phyloP scores from a whole-genome alignment of 345 rosid genomes.

The Isatis tinctoria region DNA sequence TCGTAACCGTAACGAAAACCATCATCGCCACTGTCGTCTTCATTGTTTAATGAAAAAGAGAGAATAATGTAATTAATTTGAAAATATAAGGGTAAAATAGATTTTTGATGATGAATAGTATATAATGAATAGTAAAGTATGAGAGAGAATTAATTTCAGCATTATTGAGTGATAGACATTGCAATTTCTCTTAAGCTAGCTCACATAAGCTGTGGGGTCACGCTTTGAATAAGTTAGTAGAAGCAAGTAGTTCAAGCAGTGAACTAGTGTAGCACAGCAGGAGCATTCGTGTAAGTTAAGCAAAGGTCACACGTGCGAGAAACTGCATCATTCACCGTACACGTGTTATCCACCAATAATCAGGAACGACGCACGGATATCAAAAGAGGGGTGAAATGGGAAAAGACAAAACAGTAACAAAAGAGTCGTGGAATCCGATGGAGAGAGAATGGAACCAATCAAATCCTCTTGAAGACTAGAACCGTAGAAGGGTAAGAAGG shows the following conservation, averaged over 20 bases:
- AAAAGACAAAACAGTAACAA: background rate
- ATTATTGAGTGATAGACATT: no score
- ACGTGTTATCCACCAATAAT: background rate
- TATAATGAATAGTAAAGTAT: no score
- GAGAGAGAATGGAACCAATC: background rate
- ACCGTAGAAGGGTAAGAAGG: no score
- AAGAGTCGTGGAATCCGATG: background rate
- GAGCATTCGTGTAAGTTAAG: background rate
- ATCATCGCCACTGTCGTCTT: no score
- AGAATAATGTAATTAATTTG: no score
- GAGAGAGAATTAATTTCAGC: no score
- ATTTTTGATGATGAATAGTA: no score
- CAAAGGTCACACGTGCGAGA: background rate
- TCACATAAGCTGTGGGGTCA: background rate
- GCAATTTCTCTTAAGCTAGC: no score
- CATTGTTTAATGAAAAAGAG: no score
- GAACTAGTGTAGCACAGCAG: background rate
- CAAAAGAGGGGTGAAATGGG: background rate
- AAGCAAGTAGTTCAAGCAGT: background rate
- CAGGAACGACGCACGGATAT: no score
- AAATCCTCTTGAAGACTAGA: background rate
- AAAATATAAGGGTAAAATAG: no score
- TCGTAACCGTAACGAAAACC: no score
- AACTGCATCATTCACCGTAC: slow-evolving; percentile 3
- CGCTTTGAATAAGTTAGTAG: background rate